A percentile compares a stretch with the other conserved stretches of the same genome.
These are phyloP conservation scores for Peniophora sp. DNA, from an alignment of 1,284 basidiomycete genomes.

Conservation along the genomic window DNA sequence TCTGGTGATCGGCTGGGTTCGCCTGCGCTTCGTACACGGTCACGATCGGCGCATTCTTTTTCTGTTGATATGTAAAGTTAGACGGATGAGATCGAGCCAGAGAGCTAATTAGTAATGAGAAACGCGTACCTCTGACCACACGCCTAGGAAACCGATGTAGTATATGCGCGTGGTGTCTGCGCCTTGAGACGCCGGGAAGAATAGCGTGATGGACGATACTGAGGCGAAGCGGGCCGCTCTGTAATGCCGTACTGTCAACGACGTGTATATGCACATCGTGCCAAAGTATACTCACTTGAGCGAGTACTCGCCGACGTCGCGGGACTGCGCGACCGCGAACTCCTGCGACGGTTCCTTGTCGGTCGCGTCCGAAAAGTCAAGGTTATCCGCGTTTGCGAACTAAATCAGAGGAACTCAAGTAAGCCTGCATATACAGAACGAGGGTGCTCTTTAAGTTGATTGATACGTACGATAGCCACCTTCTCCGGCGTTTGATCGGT, in stretches of 20 bases:
- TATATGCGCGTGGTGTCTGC: conserved; percentile 63
- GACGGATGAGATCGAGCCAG: not conserved
- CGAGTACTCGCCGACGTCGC: conserved; percentile 70
- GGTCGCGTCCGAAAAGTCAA: conserved; percentile 71
- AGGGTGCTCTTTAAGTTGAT: too few relatives aligned
- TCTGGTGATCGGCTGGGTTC: conserved; percentile 73
- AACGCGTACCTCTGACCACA: conserved; percentile 58
- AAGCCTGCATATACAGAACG: too few relatives aligned
- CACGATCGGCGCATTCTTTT: conserved; percentile 60
- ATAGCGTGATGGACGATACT: conserved; percentile 63
- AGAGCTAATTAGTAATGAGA: too few relatives aligned
- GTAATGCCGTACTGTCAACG: not conserved
- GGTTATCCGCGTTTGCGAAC: conserved; percentile 61
- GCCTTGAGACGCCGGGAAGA: conserved; percentile 68
- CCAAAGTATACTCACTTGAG: conserved; percentile 41
- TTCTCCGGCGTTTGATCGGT: conserved; percentile 62
- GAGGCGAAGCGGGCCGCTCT: conserved; percentile 76
- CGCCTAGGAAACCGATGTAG: conserved; percentile 74
- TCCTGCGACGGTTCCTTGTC: conserved; percentile 60
- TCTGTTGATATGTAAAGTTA: conserved; percentile 30
- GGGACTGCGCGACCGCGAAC: conserved; percentile 54
- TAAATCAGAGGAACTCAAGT: conserved; percentile 21
- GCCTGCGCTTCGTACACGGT: conserved; percentile 77
- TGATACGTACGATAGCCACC: conserved; percentile 47
- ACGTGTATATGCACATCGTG: not conserved